Percentiles rank a stretch among this genome's conserved stretches.
phyloP scores from a whole-genome alignment of 1,284 basidiomycete species.

The Trichosporon coremiiforme region DNA sequence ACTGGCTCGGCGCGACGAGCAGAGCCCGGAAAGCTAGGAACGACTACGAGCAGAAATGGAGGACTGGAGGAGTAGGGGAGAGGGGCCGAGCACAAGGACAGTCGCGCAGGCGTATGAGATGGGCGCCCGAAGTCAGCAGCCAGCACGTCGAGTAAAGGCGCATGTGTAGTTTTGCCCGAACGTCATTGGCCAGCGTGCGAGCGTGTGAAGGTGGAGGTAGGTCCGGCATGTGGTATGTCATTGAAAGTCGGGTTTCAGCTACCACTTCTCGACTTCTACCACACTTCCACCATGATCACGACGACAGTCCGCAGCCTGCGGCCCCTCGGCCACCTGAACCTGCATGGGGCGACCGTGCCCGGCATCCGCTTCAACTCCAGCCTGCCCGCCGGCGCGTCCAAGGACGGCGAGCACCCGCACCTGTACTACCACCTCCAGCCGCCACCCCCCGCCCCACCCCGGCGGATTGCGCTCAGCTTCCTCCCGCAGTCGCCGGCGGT shows the following conservation, averaged over 20 bases:
- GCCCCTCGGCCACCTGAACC: neutral
- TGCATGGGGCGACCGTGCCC: neutral
- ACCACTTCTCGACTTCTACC: neutral
- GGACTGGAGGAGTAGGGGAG: neutral
- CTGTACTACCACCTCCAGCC: conserved; percentile 46
- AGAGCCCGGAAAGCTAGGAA: neutral
- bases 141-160: neutral
- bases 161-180: conserved; percentile 1
- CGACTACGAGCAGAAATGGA: neutral
- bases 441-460: neutral
- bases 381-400: conserved; percentile 19
- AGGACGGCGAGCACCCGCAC: conserved; percentile 47
- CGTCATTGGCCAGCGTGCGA: conserved; percentile 13
- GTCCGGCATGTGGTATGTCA: neutral
- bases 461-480: conserved; percentile 41
- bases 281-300: neutral
- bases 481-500: conserved; percentile 37
- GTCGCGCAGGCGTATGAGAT: neutral
- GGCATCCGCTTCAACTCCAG: conserved; percentile 12
- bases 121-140: neutral
- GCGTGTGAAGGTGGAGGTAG: conserved; percentile 15
- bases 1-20: neutral
- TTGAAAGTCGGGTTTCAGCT: neutral
- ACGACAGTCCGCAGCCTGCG: neutral
- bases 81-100: neutral